phyloP scores from a whole-genome alignment of 2,329 filamentous ascomycete species.

The Ophiostoma triangulosporum region DNA sequence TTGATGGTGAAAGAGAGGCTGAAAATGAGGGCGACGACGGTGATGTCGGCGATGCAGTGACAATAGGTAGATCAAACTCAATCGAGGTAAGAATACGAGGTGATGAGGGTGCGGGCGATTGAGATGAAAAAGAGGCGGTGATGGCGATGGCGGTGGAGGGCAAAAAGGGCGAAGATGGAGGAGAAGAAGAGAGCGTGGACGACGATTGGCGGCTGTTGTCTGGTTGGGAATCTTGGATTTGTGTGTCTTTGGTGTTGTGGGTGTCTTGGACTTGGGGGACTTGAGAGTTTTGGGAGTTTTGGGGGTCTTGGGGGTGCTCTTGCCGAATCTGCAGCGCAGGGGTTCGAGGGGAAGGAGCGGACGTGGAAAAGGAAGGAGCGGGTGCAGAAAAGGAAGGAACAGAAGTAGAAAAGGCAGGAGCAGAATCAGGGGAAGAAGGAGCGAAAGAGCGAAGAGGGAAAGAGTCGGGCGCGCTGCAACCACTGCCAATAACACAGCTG shows the following conservation, averaged over 20 bases:
- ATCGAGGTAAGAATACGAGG: background rate
- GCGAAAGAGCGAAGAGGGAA: background rate
- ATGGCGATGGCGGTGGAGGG: slow-evolving; percentile 3
- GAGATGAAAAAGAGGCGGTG: background rate
- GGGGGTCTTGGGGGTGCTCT: background rate
- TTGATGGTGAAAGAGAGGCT: slow-evolving; percentile 18
- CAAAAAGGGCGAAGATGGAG: slow-evolving; percentile 3
- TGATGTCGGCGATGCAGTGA: background rate
- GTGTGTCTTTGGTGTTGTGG: background rate
- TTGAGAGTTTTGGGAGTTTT: background rate
- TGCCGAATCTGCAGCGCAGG: background rate
- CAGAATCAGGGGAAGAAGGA: background rate
- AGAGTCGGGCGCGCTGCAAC: background rate
- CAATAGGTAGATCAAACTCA: background rate
- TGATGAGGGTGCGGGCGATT: background rate
- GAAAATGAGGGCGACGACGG: slow-evolving; percentile 16
- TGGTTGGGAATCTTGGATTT: background rate
- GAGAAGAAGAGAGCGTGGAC: background rate
- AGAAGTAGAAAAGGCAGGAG: background rate
- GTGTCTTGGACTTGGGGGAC: background rate
- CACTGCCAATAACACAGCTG: background rate
- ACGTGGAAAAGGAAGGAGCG: slow-evolving; percentile 4
- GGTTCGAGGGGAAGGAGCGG: slow-evolving; percentile 7
- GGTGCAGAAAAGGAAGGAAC: background rate
- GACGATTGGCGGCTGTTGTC: background rate